Conservation (phyloP, 2,329 filamentous ascomycete genomes). For the Penicillium sp. region DNA sequence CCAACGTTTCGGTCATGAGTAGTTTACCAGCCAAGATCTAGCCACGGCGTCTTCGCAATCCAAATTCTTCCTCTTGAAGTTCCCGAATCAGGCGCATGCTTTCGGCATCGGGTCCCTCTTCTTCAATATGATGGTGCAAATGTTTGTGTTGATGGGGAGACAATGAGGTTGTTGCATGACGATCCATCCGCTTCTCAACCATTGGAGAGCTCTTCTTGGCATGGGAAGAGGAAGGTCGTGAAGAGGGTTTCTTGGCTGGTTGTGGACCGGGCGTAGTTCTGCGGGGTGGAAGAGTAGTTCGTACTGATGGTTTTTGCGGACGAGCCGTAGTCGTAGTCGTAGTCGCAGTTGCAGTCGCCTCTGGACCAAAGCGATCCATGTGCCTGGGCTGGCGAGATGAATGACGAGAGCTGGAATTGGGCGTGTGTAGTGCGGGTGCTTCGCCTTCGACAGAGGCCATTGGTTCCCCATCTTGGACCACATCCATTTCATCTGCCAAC, state of each 20-base stretch:
- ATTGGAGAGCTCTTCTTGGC: slow-evolving; percentile 43
- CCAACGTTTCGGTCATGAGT: slow-evolving; percentile 4
- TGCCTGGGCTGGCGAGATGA: slow-evolving; percentile 50
- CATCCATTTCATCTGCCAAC: slow-evolving; percentile 46
- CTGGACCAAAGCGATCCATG: slow-evolving; percentile 44
- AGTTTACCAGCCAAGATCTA: slow-evolving; percentile 16
- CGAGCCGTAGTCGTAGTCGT: slow-evolving; percentile 24
- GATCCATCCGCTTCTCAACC: slow-evolving; percentile 43
- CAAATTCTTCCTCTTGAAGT: slow-evolving; percentile 51
- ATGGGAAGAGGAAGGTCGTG: slow-evolving; percentile 44
- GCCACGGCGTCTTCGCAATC: slow-evolving; percentile 42
- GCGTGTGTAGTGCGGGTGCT: slow-evolving; percentile 36
- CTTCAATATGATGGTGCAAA: slow-evolving; percentile 31
- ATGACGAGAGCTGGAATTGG: slow-evolving; percentile 47
- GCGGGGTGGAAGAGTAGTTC: slow-evolving; percentile 24
- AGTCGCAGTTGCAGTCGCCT: slow-evolving; percentile 24
- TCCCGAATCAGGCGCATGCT: slow-evolving; percentile 50
- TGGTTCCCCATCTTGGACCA: slow-evolving; percentile 35
- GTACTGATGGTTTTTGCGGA: slow-evolving; percentile 27
- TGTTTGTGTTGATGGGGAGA: slow-evolving; percentile 36
- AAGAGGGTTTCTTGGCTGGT: slow-evolving; percentile 36
- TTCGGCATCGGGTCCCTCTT: slow-evolving; percentile 45
- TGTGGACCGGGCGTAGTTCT: slow-evolving; percentile 34
- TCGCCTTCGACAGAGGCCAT: slow-evolving; percentile 37
- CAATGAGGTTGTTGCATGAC: slow-evolving; percentile 25